A percentile compares a stretch with the other conserved stretches of the same genome.
These are phyloP conservation scores for Chloranthus sessilifolius DNA, from an alignment of 164 flowering plant genomes.

Conservation along the genomic window DNA sequence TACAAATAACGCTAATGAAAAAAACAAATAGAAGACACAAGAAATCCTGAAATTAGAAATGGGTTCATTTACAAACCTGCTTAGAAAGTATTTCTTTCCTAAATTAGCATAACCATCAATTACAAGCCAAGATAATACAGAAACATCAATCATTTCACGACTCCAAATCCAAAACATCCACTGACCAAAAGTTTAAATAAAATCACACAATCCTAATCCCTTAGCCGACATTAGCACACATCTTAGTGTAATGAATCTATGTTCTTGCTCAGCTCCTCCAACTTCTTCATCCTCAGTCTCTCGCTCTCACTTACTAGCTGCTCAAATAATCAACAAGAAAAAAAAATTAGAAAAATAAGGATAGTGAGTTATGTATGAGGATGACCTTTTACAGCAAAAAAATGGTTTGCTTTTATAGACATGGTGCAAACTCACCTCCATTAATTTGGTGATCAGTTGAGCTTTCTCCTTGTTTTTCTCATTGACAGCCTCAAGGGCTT, in stretches of 20 bases:
- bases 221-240: conserved; percentile 10
- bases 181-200: conserved; percentile 13
- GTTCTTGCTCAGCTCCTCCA: conserved; percentile 81
- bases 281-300: conserved; percentile 72
- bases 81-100: conserved; percentile 8
- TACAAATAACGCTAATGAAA: too few species aligned
- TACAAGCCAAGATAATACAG: conserved; percentile 11
- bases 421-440: conserved; percentile 51
- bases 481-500: conserved; percentile 73
- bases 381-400: too few species aligned
- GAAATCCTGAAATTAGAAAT: not conserved
- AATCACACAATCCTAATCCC: conserved; percentile 19
- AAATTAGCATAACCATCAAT: conserved; percentile 13
- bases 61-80: conserved; percentile 14
- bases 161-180: conserved; percentile 3
- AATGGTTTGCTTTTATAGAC: not conserved
- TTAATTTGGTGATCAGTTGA: conserved; percentile 59
- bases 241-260: conserved; percentile 43
- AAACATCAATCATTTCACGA: conserved; percentile 6
- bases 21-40: too few species aligned
- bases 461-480: conserved; percentile 80
- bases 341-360: not conserved
- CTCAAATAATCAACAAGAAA: conserved; percentile 4
- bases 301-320: conserved; percentile 88
- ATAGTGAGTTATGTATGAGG: too few species aligned